These are phyloP conservation scores for Dictyostelium intermedium DNA, from an alignment of 78 protist genomes.

Conservation along the genomic window DNA sequence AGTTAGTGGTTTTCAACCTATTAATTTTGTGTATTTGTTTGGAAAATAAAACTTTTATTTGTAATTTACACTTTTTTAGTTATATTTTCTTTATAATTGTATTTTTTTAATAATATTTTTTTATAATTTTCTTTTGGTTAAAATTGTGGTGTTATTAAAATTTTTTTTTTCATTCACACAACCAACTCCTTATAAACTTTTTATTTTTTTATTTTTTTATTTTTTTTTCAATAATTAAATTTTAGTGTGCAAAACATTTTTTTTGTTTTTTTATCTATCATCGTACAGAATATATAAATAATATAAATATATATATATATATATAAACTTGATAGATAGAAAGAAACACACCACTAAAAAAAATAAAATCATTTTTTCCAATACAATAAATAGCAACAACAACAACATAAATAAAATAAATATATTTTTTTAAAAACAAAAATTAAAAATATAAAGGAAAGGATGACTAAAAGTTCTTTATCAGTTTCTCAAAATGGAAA, in stretches of 20 bases:
- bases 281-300: no score
- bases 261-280: neutral
- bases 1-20: neutral
- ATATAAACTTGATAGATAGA: neutral
- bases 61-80: neutral
- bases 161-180: neutral
- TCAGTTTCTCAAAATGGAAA: neutral
- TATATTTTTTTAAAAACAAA: no score
- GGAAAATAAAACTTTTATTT: neutral
- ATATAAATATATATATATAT: no score
- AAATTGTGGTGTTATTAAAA: neutral
- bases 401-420: neutral
- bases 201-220: neutral
- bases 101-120: neutral
- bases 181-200: neutral
- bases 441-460: neutral
- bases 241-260: neutral
- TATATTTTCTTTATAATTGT: neutral
- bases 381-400: no score
- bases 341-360: neutral
- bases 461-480: neutral
- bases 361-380: neutral
- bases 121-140: neutral
- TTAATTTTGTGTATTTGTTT: neutral
- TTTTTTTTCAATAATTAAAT: neutral